A percentile compares a stretch with the other conserved stretches of the same genome.
phyloP scores from a whole-genome alignment of 352 stramenopile genomes.

The Phytophthora niederhauseri region DNA sequence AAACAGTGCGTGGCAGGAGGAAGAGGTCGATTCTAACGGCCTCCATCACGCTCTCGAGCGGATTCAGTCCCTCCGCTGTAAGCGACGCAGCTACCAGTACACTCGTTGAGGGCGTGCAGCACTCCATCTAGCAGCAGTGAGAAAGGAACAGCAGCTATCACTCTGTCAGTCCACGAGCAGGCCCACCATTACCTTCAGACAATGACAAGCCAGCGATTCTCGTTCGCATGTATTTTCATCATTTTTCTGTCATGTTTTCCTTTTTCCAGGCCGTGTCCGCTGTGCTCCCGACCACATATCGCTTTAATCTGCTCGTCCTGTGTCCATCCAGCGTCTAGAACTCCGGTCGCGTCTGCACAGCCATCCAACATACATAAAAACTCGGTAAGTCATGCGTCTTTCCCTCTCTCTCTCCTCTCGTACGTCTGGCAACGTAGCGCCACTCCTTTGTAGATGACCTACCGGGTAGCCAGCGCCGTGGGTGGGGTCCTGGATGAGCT shows the following conservation, averaged over 20 bases:
- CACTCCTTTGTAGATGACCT: slow-evolving; percentile 4
- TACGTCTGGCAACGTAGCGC: neutral
- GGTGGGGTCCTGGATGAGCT: slow-evolving; percentile 81
- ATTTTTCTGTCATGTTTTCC: slow-evolving; percentile 40
- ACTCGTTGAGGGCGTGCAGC: slow-evolving; percentile 3
- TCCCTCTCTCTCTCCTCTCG: neutral
- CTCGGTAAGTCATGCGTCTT: slow-evolving; percentile 2
- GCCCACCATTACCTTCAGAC: slow-evolving; percentile 8
- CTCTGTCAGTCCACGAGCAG: slow-evolving; percentile 5
- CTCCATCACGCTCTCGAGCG: slow-evolving; percentile 41
- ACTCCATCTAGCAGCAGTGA: neutral
- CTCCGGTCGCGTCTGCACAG: slow-evolving; percentile 39
- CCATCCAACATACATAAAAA: slow-evolving; percentile 12
- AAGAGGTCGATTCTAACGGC: slow-evolving; percentile 22
- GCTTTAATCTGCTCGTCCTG: slow-evolving; percentile 24
- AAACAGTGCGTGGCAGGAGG: slow-evolving; percentile 14
- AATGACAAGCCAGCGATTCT: slow-evolving; percentile 23
- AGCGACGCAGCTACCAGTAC: slow-evolving; percentile 37
- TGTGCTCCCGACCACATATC: slow-evolving; percentile 23
- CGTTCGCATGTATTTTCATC: slow-evolving; percentile 34
- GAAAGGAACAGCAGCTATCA: slow-evolving; percentile 1
- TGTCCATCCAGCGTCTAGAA: slow-evolving; percentile 24
- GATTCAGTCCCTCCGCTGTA: slow-evolving; percentile 54
- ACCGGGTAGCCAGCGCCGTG: slow-evolving; percentile 75
- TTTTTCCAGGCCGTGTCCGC: slow-evolving; percentile 21